A percentile compares a stretch with the other conserved stretches of the same genome.
Conservation (phyloP, 1,284 basidiomycete genomes). For the Pterula multifida region DNA sequence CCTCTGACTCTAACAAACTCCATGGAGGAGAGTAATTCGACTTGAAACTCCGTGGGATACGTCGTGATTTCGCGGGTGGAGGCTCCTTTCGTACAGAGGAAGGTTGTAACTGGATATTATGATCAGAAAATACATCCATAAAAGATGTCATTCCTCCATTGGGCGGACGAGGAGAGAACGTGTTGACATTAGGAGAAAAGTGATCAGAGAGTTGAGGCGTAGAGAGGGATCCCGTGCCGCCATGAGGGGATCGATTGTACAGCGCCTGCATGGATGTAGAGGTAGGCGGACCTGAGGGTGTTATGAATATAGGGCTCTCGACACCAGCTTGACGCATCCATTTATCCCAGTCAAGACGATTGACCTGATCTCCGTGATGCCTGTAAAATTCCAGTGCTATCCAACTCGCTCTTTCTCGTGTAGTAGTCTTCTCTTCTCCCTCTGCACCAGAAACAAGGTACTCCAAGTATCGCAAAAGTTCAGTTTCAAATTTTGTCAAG, state of each 20-base stretch:
- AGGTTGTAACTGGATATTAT: conserved; percentile 8
- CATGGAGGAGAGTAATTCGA: conserved; percentile 22
- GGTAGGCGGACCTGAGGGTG: conserved; percentile 23
- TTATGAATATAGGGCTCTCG: conserved; percentile 17
- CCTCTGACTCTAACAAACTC: conserved; percentile 42
- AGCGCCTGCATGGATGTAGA: conserved; percentile 42
- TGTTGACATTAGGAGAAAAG: conserved; percentile 31
- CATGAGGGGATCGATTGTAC: conserved; percentile 33
- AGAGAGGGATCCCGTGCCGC: conserved; percentile 22
- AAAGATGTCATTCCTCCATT: conserved; percentile 26
- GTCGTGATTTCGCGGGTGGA: not conserved
- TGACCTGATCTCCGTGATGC: conserved; percentile 39
- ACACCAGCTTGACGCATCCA: conserved; percentile 42
- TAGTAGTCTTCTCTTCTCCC: conserved; percentile 26
- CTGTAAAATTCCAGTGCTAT: conserved; percentile 51
- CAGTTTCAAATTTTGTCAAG: conserved; percentile 48
- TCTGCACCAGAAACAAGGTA: conserved; percentile 49
- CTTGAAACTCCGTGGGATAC: not conserved
- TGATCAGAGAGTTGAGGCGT: not conserved
- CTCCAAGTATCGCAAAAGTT: conserved; percentile 52
- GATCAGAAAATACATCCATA: conserved; percentile 24
- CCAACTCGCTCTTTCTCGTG: conserved; percentile 42
- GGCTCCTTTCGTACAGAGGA: conserved; percentile 8
- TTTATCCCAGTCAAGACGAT: conserved; percentile 43
- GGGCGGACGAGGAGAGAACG: conserved; percentile 51